Percentiles rank a stretch among this genome's conserved stretches.
Conservation (phyloP, 495 filamentous ascomycete genomes). For the Umbilicaria muhlenbergii region DNA sequence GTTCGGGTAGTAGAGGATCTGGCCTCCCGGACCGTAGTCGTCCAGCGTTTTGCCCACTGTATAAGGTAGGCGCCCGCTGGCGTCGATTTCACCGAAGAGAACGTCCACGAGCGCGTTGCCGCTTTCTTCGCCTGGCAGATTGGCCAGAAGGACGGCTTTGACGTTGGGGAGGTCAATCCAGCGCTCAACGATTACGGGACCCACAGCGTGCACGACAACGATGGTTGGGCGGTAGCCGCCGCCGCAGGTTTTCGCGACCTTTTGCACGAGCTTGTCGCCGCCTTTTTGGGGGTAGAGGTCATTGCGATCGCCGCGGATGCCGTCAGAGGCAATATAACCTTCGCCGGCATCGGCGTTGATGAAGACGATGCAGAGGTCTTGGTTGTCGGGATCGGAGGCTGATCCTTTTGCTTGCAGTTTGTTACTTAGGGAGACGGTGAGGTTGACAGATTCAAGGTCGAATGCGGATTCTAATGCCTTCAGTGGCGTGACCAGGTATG, state of each 20-base stretch:
- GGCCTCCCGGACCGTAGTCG: constrained; percentile 69
- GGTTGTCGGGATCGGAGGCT: constrained; percentile 25
- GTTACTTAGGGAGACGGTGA: constrained; percentile 48
- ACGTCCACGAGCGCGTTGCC: constrained; percentile 76
- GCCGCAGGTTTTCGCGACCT: constrained; percentile 57
- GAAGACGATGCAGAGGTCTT: constrained; percentile 55
- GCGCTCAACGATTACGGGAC: constrained; percentile 67
- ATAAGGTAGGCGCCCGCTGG: constrained; percentile 77
- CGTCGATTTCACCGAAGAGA: constrained; percentile 71
- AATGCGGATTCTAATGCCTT: constrained; percentile 49
- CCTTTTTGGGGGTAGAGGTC: constrained; percentile 64
- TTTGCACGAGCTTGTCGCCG: constrained; percentile 55
- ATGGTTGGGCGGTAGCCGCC: constrained; percentile 51
- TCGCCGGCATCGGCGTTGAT: constrained; percentile 47
- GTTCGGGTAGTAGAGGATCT: constrained; percentile 62
- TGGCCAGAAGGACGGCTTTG: constrained; percentile 70
- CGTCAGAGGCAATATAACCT: constrained; percentile 44
- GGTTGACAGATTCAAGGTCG: constrained; percentile 38
- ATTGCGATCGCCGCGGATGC: constrained; percentile 67
- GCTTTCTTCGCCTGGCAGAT: constrained; percentile 82
- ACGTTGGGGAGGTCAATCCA: constrained; percentile 72
- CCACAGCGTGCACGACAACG: constrained; percentile 82
- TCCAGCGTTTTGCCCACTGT: constrained; percentile 68
- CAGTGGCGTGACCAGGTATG: constrained; percentile 59
- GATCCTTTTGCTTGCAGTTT: constrained; percentile 23